These are phyloP conservation scores for Thelonectria olida DNA, from an alignment of 2,329 filamentous ascomycete genomes.

Conservation along the genomic window DNA sequence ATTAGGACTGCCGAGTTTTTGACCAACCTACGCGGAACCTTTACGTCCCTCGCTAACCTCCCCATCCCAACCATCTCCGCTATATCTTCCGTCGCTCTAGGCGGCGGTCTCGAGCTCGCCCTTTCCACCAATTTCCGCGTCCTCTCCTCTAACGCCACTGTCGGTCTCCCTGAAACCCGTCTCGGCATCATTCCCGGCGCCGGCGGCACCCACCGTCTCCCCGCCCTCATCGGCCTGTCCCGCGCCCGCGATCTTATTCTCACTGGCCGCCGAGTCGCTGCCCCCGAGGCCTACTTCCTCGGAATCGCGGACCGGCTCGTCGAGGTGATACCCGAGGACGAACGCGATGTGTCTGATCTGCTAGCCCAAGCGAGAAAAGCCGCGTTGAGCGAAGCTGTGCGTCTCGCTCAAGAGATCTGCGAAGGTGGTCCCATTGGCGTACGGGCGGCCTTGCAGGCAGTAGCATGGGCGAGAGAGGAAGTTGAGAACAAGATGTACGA, in stretches of 20 bases:
- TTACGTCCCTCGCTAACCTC: constrained; percentile 76
- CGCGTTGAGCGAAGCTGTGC: constrained; percentile 79
- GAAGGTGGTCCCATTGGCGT: constrained; percentile 89
- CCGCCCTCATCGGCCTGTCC: constrained; percentile 78
- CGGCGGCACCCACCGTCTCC: constrained; percentile 89
- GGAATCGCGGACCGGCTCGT: constrained; percentile 92
- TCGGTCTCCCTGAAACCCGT: constrained; percentile 90
- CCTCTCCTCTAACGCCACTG: constrained; percentile 78
- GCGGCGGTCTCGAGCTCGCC: constrained; percentile 92
- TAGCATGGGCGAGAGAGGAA: constrained; percentile 75
- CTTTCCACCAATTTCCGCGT: constrained; percentile 91
- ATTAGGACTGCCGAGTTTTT: constrained; percentile 83
- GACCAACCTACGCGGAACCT: constrained; percentile 76
- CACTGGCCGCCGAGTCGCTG: constrained; percentile 86
- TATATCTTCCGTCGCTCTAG: constrained; percentile 85
- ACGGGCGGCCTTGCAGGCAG: constrained; percentile 80
- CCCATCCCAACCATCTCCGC: constrained; percentile 91
- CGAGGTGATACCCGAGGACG: constrained; percentile 72
- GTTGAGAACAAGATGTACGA: constrained; percentile 91
- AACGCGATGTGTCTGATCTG: constrained; percentile 52
- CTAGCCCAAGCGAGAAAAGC: constrained; percentile 69
- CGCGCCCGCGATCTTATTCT: constrained; percentile 91
- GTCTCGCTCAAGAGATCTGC: constrained; percentile 85
- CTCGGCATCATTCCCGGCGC: constrained; percentile 95
- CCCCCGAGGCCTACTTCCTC: constrained; percentile 88